phyloP scores from a whole-genome alignment of 306 rosid species.

The Cucumis melo region DNA sequence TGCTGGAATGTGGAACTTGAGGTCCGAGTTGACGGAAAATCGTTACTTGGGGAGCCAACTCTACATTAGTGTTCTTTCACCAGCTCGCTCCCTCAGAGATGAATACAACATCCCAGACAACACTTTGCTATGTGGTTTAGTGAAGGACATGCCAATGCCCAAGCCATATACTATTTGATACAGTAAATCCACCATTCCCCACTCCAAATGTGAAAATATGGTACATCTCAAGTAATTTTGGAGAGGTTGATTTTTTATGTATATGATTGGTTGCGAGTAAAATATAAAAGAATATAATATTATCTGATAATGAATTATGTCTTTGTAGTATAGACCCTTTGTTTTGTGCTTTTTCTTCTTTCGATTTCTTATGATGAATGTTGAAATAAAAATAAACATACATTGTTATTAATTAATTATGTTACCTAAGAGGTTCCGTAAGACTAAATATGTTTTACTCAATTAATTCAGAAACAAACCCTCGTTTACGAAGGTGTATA shows the following conservation, averaged over 20 bases:
- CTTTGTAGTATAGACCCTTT: neutral
- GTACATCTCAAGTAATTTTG: neutral
- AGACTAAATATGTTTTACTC: too few relatives aligned
- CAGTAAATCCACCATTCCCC: neutral
- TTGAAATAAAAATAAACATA: too few relatives aligned
- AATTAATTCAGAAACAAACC: too few relatives aligned
- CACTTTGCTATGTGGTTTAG: neutral
- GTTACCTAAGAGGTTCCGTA: too few relatives aligned
- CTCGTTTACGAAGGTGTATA: too few relatives aligned
- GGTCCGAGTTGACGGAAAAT: slow-evolving; percentile 5
- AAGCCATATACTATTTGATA: neutral
- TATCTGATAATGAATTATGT: neutral
- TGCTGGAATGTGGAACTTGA: slow-evolving; percentile 20
- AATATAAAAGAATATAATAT: neutral
- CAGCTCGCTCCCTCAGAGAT: neutral
- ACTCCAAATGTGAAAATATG: neutral
- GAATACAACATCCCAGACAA: slow-evolving; percentile 3
- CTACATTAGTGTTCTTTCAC: neutral
- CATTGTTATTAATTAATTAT: too few relatives aligned
- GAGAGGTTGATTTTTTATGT: neutral
- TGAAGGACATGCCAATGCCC: neutral
- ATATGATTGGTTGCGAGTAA: neutral
- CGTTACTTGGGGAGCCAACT: neutral
- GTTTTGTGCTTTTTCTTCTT: too few relatives aligned
- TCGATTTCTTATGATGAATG: too few relatives aligned